These are phyloP conservation scores for Aspergillus ostianus DNA, from an alignment of 495 filamentous ascomycete genomes.

Conservation along the genomic window DNA sequence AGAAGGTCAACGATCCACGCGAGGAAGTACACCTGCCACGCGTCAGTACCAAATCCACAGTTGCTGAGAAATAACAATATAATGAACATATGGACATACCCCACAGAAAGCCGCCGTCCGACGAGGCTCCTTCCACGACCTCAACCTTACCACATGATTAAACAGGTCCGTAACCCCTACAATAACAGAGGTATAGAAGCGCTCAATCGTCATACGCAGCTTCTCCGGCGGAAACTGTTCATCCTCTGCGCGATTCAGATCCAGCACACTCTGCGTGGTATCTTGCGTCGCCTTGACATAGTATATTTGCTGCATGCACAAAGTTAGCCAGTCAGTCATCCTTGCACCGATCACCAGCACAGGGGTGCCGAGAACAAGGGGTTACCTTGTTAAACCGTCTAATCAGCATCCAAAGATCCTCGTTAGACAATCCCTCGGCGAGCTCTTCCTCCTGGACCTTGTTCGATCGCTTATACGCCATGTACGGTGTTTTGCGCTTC, in stretches of 20 bases:
- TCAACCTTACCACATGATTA: constrained; percentile 72
- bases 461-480: neutral
- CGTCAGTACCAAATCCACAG: too few relatives aligned
- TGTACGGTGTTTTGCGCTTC: too few relatives aligned
- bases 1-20: constrained; percentile 75
- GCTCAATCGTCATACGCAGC: constrained; percentile 71
- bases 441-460: constrained; percentile 27
- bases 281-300: constrained; percentile 70
- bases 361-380: neutral
- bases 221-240: constrained; percentile 89
- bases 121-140: constrained; percentile 76
- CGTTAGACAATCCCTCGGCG: constrained; percentile 61
- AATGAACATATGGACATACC: too few relatives aligned
- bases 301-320: constrained; percentile 80
- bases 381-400: constrained; percentile 80
- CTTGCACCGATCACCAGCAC: too few relatives aligned
- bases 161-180: constrained; percentile 61
- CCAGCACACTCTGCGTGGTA: constrained; percentile 60
- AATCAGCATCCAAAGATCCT: constrained; percentile 74
- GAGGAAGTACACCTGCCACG: constrained; percentile 65
- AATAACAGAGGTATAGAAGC: constrained; percentile 79
- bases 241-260: constrained; percentile 77
- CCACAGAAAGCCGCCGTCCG: constrained; percentile 67
- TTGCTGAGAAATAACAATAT: too few relatives aligned
- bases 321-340: too few relatives aligned